Evolutionary conservation across 495 filamentous ascomycete genomes (phyloP), one percentile per base, ranked within the genome.

Genomic region (Antarctomyces pellizariae): DNA sequence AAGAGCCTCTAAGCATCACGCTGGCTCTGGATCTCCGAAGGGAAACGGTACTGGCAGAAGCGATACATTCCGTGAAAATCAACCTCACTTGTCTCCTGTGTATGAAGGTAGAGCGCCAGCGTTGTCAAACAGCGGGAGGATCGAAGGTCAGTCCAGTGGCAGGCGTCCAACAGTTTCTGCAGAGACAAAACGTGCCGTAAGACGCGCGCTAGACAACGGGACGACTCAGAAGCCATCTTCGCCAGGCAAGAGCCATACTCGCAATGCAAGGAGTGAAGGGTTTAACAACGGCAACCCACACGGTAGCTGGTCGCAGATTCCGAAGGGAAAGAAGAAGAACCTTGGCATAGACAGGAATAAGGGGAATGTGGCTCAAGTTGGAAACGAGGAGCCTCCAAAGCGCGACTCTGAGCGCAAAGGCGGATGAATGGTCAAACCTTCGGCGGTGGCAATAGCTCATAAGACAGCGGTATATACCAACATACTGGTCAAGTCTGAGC

Each of bases 31-130:
- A n/a, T n/a, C n/a, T n/a, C n/a, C n/a, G n/a, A n/a, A n/a, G n/a
- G n/a, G n/a, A n/a, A n/a, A n/a, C n/a, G 37, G 37, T 12, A 15
- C 21, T 1, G 21, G 35, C 13, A 34, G 38, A 18, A 26, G 17
- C 15, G 37, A 44, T 10, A 30, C 13, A 14, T 21, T 38, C 4
- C 38, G 38, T 7, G 41, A 44, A 7, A 36, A 39, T 19, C 12
- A 35, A 9, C 29, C 33, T n/a, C 53, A 62, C 26, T 48, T 66
- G 3, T 66, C 61, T 9, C 61, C 61, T 1, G 61, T 66, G 0
- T 62, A 61, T 25, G 61, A 66, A 39, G 42, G 53, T 11, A 49
- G 54, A 12, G 57, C 59, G 2, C 57, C 59, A 2, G 60, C 61
- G 1, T 57, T 59, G 3, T 56, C 33, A 11, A 29, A 35, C 14